A percentile compares a stretch with the other conserved stretches of the same genome.
Conservation (phyloP, 1,284 basidiomycete genomes). For the Mycena sp. region DNA sequence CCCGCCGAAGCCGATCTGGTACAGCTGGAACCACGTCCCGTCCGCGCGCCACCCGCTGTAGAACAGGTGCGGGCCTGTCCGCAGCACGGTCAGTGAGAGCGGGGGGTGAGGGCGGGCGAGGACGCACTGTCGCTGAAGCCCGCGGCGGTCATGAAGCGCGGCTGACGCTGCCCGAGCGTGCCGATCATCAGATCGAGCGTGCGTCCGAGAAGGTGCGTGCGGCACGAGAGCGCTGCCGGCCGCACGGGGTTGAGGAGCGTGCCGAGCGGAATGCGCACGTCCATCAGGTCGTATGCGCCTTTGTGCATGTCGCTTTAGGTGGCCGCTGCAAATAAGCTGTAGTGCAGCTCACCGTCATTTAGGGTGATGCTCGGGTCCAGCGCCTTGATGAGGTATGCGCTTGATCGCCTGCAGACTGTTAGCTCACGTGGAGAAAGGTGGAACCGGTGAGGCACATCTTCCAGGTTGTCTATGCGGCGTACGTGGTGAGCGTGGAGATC, state of each 20-base stretch:
- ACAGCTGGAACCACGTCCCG: conserved; percentile 23
- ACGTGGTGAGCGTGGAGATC: neutral
- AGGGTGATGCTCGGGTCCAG: conserved; percentile 29
- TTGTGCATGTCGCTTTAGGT: too few species aligned
- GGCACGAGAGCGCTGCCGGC: conserved; percentile 42
- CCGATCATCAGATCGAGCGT: conserved; percentile 22
- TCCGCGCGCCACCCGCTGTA: conserved; percentile 29
- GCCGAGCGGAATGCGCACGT: conserved; percentile 41
- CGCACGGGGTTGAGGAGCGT: conserved; percentile 41
- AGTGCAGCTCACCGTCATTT: conserved; percentile 34
- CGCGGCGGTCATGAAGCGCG: conserved; percentile 24
- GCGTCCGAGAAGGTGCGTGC: conserved; percentile 42
- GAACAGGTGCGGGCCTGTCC: neutral
- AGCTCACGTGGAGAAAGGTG: neutral
- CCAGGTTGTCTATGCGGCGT: conserved; percentile 19
- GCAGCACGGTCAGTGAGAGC: neutral
- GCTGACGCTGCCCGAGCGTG: conserved; percentile 22
- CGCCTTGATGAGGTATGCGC: conserved; percentile 29
- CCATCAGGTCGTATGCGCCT: conserved; percentile 46
- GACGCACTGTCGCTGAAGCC: conserved; percentile 25
- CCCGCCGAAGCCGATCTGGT: conserved; percentile 27
- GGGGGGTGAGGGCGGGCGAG: neutral
- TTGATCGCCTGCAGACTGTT: conserved; percentile 20
- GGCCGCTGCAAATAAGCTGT: too few species aligned
- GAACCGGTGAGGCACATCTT: conserved; percentile 21